Percentiles rank a stretch among this genome's conserved stretches.
These are phyloP conservation scores for Auricularia cornea DNA, from an alignment of 768 basidiomycete genomes.

Conservation along the genomic window DNA sequence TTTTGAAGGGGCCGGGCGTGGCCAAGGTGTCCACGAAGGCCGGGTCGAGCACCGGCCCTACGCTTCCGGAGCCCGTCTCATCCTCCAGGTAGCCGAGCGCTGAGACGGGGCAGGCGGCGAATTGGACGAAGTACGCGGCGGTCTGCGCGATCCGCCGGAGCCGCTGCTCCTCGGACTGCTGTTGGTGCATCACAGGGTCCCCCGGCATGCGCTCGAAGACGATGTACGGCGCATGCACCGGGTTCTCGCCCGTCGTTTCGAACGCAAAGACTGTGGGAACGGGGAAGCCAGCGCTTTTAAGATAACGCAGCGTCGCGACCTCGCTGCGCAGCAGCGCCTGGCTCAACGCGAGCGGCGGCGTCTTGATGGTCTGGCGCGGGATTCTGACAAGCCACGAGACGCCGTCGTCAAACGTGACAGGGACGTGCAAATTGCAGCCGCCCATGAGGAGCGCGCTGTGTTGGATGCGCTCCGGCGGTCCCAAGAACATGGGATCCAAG, in stretches of 20 bases:
- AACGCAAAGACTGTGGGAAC: slow-evolving; percentile 4
- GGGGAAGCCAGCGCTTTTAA: slow-evolving; percentile 1
- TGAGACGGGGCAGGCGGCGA: slow-evolving; percentile 4
- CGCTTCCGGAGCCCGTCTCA: not conserved
- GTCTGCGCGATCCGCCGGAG: not conserved
- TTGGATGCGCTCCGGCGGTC: not conserved
- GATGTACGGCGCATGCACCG: slow-evolving; percentile 4
- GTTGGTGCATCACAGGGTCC: not conserved
- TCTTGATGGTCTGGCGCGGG: slow-evolving; percentile 28
- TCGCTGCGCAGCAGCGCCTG: slow-evolving; percentile 2
- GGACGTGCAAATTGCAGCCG: not conserved
- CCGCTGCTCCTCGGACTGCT: not conserved
- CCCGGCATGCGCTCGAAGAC: slow-evolving; percentile 5
- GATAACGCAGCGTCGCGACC: slow-evolving; percentile 5
- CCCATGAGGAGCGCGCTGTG: not conserved
- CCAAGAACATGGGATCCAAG: not conserved
- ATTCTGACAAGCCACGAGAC: not conserved
- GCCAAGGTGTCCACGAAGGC: not conserved
- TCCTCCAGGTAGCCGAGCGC: slow-evolving; percentile 5
- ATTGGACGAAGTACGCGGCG: slow-evolving; percentile 4
- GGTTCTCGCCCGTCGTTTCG: not conserved
- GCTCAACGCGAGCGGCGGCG: not conserved
- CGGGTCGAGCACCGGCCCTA: not conserved
- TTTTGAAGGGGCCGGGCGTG: slow-evolving; percentile 1
- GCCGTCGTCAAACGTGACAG: not conserved